phyloP scores from a whole-genome alignment of 1,284 basidiomycete species.

The Austroboletus rostrupii region DNA sequence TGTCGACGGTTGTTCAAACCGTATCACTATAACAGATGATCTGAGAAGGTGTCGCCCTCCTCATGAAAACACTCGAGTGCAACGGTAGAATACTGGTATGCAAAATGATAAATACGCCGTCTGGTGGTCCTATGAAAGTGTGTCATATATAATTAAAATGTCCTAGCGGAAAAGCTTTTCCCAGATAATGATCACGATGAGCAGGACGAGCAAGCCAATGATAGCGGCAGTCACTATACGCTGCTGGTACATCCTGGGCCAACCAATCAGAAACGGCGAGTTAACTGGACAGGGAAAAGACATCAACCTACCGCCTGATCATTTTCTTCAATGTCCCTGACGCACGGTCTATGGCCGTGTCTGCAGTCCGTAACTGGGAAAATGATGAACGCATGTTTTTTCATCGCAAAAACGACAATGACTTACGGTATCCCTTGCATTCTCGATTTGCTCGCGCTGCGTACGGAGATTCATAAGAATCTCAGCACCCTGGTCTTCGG shows the following conservation, averaged over 20 bases:
- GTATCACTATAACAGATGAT: too few species aligned
- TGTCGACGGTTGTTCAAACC: too few species aligned
- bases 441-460: slow-evolving; percentile 95
- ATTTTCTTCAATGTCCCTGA: slow-evolving; percentile 73
- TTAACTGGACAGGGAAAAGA: slow-evolving; percentile 2
- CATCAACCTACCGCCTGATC: slow-evolving; percentile 60
- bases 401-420: neutral
- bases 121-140: slow-evolving; percentile 8
- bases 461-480: slow-evolving; percentile 83
- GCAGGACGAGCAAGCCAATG: slow-evolving; percentile 62
- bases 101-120: slow-evolving; percentile 31
- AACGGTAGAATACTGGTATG: slow-evolving; percentile 16
- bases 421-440: slow-evolving; percentile 83
- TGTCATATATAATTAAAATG: slow-evolving; percentile 12
- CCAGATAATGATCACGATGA: slow-evolving; percentile 71
- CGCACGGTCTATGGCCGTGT: slow-evolving; percentile 68
- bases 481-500: slow-evolving; percentile 92
- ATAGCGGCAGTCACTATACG: slow-evolving; percentile 69
- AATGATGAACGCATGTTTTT: slow-evolving; percentile 6
- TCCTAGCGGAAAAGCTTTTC: slow-evolving; percentile 53
- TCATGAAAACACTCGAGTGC: too few species aligned
- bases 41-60: too few species aligned
- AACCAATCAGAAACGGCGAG: slow-evolving; percentile 23
- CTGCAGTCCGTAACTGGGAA: slow-evolving; percentile 62
- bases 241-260: slow-evolving; percentile 75